These are phyloP conservation scores for Haplographium delicatum DNA, from an alignment of 495 filamentous ascomycete genomes.

Conservation along the genomic window DNA sequence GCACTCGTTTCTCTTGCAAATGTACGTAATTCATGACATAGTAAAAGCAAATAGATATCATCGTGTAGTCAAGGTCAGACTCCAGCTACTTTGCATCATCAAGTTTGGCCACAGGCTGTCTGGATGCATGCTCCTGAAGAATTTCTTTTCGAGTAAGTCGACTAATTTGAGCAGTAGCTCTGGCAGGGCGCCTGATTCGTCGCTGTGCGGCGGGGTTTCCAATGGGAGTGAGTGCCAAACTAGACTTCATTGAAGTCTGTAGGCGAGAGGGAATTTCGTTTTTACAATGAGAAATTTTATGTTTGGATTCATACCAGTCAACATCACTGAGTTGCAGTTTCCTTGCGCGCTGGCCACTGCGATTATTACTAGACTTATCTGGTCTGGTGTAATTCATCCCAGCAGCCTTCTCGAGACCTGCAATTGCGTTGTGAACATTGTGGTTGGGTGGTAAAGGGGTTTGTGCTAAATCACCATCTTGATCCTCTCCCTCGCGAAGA, in stretches of 20 bases:
- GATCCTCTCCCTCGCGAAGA: conserved; percentile 69
- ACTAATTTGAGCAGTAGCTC: not conserved
- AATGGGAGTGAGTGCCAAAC: not conserved
- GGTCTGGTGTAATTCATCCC: conserved; percentile 37
- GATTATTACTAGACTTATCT: conserved; percentile 67
- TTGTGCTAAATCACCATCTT: conserved; percentile 59
- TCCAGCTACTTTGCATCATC: conserved; percentile 13
- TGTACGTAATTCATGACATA: conserved; percentile 4
- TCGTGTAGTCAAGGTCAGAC: not conserved
- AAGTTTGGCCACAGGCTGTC: not conserved
- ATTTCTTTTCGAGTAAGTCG: conserved; percentile 21
- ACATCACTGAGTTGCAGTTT: conserved; percentile 95
- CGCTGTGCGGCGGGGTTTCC: not conserved
- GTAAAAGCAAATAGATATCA: not conserved
- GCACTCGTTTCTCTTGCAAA: conserved; percentile 15
- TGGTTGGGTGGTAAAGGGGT: conserved; percentile 30
- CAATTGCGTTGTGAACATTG: conserved; percentile 39
- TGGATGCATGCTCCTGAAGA: conserved; percentile 16
- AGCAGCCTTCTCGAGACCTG: conserved; percentile 43
- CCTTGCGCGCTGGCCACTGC: conserved; percentile 74
- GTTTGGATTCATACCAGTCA: conserved; percentile 70
- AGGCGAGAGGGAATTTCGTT: not conserved
- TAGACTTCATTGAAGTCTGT: not conserved
- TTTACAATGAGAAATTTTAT: conserved; percentile 11
- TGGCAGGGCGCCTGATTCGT: not conserved